Evolutionary conservation across 371 early-diverging fungal species (phyloP).

Genomic region (Gilbertella persicaria): DNA sequence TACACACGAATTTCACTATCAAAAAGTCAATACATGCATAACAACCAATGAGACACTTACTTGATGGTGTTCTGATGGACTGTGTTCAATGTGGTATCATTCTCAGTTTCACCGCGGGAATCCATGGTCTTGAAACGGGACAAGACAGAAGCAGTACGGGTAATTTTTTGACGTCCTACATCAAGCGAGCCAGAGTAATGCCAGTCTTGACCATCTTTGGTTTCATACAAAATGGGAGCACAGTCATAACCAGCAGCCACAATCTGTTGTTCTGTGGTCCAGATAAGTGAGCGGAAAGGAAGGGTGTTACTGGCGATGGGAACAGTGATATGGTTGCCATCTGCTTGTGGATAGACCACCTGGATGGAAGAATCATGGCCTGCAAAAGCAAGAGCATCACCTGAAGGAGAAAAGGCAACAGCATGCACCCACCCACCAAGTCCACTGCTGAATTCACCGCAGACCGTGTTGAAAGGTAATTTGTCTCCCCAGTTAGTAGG

Average conservation of each 20-base stretch:
- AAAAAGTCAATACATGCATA: neutral
- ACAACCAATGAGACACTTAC: constrained; percentile 40
- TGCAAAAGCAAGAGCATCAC: constrained; percentile 86
- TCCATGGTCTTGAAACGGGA: constrained; percentile 95
- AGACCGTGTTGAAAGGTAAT: constrained; percentile 91
- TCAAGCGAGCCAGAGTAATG: constrained; percentile 77
- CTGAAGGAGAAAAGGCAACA: constrained; percentile 92
- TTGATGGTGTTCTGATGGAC: constrained; percentile 96
- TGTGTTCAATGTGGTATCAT: constrained; percentile 75
- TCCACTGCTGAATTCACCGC: constrained; percentile 83
- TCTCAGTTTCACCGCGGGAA: constrained; percentile 71
- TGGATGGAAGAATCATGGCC: constrained; percentile 88
- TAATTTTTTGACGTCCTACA: constrained; percentile 62
- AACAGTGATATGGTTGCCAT: constrained; percentile 53
- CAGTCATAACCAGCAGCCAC: constrained; percentile 95
- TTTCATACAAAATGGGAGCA: constrained; percentile 79
- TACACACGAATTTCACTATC: constrained; percentile 63
- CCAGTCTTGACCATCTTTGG: constrained; percentile 66
- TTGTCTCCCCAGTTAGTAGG: constrained; percentile 92
- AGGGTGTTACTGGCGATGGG: constrained; percentile 68
- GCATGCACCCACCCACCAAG: constrained; percentile 93
- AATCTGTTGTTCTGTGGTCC: constrained; percentile 75
- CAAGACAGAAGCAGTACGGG: constrained; percentile 66
- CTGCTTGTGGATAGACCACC: constrained; percentile 71
- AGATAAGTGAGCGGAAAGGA: constrained; percentile 80